Percentiles rank a stretch among this genome's conserved stretches.
These are phyloP conservation scores for Botrytis galanthina DNA, from an alignment of 2,329 filamentous ascomycete genomes.

Conservation along the genomic window DNA sequence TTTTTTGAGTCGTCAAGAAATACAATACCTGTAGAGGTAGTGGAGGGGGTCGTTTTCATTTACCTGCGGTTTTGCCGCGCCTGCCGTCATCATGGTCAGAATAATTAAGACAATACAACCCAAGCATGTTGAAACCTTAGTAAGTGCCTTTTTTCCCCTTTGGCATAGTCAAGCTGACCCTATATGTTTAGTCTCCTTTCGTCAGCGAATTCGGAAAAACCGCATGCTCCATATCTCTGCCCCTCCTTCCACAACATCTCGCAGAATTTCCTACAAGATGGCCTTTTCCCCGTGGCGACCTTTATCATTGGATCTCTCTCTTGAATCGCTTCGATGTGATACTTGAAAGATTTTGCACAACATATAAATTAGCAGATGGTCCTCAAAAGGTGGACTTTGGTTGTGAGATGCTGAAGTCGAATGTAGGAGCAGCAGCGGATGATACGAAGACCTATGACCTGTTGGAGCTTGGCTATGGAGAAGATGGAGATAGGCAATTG, in stretches of 20 bases:
- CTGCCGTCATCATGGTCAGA: constrained; percentile 61
- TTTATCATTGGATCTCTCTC: constrained; percentile 97
- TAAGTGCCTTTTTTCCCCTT: constrained; percentile 42
- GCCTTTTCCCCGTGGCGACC: constrained; percentile 92
- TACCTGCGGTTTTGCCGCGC: constrained; percentile 57
- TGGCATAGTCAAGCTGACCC: constrained; percentile 23
- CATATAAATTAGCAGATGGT: constrained; percentile 76
- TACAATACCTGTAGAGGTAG: constrained; percentile 39
- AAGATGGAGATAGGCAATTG: constrained; percentile 77
- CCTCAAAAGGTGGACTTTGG: constrained; percentile 78
- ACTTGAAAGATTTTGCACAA: constrained; percentile 74
- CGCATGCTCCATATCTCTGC: constrained; percentile 66
- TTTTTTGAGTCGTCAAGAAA: constrained; percentile 35
- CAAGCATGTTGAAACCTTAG: constrained; percentile 66
- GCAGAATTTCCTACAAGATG: constrained; percentile 81
- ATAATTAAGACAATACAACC: constrained; percentile 65
- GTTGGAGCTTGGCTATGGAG: constrained; percentile 58
- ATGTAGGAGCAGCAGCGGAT: constrained; percentile 44
- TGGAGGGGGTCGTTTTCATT: constrained; percentile 50
- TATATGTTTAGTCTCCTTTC: constrained; percentile 71
- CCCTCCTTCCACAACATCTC: constrained; percentile 74
- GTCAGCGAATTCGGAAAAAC: constrained; percentile 75
- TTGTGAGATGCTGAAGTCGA: constrained; percentile 57
- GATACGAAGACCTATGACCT: constrained; percentile 51
- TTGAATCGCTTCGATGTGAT: constrained; percentile 92